phyloP scores from a whole-genome alignment of 495 filamentous ascomycete genomes.

The Trichoderma asperelloides region DNA sequence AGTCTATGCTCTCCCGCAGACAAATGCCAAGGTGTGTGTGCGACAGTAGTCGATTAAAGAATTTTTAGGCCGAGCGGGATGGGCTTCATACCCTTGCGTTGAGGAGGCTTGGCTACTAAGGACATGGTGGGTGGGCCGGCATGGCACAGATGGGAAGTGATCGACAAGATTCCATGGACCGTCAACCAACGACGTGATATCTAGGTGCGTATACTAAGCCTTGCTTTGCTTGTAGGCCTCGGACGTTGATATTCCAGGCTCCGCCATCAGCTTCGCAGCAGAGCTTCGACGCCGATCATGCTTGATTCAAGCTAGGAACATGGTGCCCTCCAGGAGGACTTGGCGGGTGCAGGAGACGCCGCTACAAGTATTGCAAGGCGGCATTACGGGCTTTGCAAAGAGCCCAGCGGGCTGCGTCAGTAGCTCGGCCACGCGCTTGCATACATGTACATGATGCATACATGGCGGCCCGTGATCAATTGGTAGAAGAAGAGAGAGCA shows the following conservation, averaged over 20 bases:
- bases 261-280: not conserved
- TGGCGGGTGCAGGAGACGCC: not conserved
- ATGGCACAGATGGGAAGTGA: conserved; percentile 3
- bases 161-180: not conserved
- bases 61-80: conserved; percentile 6
- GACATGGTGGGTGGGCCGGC: not conserved
- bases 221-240: too few species aligned
- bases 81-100: conserved; percentile 6
- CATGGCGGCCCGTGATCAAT: not conserved
- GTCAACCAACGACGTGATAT: not conserved
- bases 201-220: not conserved
- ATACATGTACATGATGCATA: not conserved
- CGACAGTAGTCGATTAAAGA: not conserved
- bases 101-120: conserved; percentile 1
- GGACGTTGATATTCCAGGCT: too few species aligned
- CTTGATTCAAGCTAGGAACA: not conserved
- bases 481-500: not conserved
- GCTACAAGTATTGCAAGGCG: not conserved
- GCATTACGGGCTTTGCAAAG: not conserved
- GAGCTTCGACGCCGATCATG: not conserved
- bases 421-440: not conserved
- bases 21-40: not conserved
- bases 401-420: not conserved
- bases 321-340: too few species aligned
- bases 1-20: not conserved